phyloP scores from a whole-genome alignment of 495 filamentous ascomycete genomes.

The Rhypophila decipiens region DNA sequence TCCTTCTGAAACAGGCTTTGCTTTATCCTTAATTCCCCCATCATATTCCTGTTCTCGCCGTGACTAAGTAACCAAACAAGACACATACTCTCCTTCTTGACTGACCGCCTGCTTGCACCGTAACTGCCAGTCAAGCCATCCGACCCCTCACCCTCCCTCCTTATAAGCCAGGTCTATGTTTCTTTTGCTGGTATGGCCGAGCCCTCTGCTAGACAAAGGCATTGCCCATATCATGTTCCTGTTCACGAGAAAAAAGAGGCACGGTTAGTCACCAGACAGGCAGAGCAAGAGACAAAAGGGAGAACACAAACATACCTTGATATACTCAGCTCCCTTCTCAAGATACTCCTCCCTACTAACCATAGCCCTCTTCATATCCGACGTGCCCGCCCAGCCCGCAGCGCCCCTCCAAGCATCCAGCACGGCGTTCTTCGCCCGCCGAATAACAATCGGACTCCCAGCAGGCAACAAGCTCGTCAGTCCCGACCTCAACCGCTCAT shows the following conservation, averaged over 20 bases:
- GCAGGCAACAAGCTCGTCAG: constrained; percentile 65
- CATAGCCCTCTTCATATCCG: constrained; percentile 39
- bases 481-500: constrained; percentile 70
- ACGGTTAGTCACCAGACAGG: background rate
- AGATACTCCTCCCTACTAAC: constrained; percentile 71
- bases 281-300: constrained; percentile 3
- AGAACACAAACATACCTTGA: constrained; percentile 56
- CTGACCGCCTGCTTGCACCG: too few species aligned
- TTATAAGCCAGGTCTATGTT: too few species aligned
- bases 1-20: too few species aligned
- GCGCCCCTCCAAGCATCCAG: constrained; percentile 92
- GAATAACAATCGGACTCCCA: constrained; percentile 55
- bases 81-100: too few species aligned
- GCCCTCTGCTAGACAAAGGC: too few species aligned
- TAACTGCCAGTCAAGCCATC: too few species aligned
- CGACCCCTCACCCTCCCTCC: too few species aligned
- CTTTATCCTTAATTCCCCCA: too few species aligned
- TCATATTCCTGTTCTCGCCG: too few species aligned
- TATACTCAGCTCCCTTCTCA: constrained; percentile 79
- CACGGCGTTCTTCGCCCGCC: constrained; percentile 64
- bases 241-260: background rate
- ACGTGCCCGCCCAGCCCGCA: constrained; percentile 62
- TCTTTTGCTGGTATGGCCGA: too few species aligned
- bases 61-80: too few species aligned
- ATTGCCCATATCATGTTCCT: constrained; percentile 83